Evolutionary conservation across 148 eudicot genomes (phyloP).

Genomic region (Spergularia bocconei): DNA sequence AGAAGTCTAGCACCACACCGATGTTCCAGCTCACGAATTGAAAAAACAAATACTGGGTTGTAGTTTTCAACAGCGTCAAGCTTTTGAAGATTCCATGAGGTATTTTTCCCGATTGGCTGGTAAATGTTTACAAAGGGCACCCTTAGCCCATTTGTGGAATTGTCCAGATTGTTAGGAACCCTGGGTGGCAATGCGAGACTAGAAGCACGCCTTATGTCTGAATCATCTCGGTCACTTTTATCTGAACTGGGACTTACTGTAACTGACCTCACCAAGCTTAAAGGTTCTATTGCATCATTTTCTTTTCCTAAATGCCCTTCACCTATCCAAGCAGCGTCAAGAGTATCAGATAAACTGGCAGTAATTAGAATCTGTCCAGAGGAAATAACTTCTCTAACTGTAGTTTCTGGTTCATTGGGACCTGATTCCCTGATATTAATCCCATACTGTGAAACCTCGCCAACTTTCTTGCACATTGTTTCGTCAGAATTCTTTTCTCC

Average conservation of each 20-base stretch:
- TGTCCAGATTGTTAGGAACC: constrained; percentile 44
- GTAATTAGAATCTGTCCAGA: constrained; percentile 50
- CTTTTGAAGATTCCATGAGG: constrained; percentile 51
- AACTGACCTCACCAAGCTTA: constrained; percentile 20
- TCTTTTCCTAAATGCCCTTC: constrained; percentile 44
- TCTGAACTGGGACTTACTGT: constrained; percentile 36
- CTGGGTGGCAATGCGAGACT: constrained; percentile 34
- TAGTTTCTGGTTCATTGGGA: constrained; percentile 29
- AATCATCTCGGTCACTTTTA: constrained; percentile 39
- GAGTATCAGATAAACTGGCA: constrained; percentile 62
- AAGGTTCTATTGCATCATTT: constrained; percentile 29
- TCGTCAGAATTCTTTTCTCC: constrained; percentile 29
- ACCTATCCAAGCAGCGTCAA: constrained; percentile 89
- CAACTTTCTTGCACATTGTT: constrained; percentile 27
- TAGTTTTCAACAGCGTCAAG: constrained; percentile 57
- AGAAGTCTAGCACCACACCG: constrained; percentile 69
- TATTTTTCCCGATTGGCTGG: constrained; percentile 50
- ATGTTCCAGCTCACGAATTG: constrained; percentile 63
- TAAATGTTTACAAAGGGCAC: constrained; percentile 64
- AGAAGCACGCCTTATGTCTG: constrained; percentile 31
- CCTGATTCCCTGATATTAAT: constrained; percentile 28
- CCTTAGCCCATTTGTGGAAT: constrained; percentile 60
- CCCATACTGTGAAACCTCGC: constrained; percentile 25
- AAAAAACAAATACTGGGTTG: constrained; percentile 64
- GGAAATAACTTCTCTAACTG: constrained; percentile 45